Base-by-base conservation (phyloP, 805 yeast species). In the Danielozyma ontarioensis region DNA sequence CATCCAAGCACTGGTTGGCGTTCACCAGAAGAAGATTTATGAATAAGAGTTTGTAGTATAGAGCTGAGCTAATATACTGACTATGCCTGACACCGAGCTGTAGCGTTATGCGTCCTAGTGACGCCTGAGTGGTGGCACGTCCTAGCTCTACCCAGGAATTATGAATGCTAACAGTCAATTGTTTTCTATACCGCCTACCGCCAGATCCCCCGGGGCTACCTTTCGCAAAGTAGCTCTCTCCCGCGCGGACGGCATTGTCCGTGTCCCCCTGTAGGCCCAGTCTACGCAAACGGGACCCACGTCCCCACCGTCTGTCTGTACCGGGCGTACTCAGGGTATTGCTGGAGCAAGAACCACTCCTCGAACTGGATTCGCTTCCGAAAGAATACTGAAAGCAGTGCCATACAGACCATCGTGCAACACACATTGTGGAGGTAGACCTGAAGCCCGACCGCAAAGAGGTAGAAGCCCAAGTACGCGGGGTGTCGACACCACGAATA, bases 1-100 rank as follows among this genome's bases (percentile, higher is more conserved):
- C 98, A 25, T 83, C 90, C 48, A 93, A 90, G 60, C 80, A 75
- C 64, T 93, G 99, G 99, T 65, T 93, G 51, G 96, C 97, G 2
- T 93, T 93, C 60, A 84, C 96, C 25, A 80, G 93, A 65, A 83
- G 95, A 64, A 78, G 86, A 57, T 93, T 93, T 58, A 93, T 93
- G 98, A 93, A 93, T 66, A 86, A 89, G 61, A 76, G 83, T 46
- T 70, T 86, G 49, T 82, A 54, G 29, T 22, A 4, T 7, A 4
- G n/a, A n/a, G n/a, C n/a, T n/a, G n/a, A n/a, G n/a, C n/a, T n/a
- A n/a, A n/a, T n/a, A n/a, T n/a, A n/a, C n/a, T n/a, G n/a, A n/a
- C n/a, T n/a, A n/a, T n/a, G n/a, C n/a, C n/a, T n/a, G n/a, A n/a
- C n/a, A n/a, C n/a, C n/a, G n/a, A n/a, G n/a, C n/a, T n/a, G n/a